Evolutionary conservation across 2,329 filamentous ascomycete species (phyloP), one percentile per base, ranked within the genome.

Genomic region (Aspergillus luchuensis): DNA sequence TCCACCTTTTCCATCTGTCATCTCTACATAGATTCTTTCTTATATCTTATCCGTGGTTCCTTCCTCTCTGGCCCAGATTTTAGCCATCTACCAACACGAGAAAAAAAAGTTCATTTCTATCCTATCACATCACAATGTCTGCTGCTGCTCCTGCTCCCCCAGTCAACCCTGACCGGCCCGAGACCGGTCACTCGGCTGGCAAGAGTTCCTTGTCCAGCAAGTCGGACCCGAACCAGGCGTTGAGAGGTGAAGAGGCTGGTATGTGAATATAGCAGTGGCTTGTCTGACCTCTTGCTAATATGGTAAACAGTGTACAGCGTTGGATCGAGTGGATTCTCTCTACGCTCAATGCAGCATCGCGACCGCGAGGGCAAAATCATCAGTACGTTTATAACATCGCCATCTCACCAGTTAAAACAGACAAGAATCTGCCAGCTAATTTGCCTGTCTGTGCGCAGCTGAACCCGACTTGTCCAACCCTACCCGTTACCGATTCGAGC

Each of bases 391-490:
- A 1, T 5, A 7, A 6, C 8, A 39, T 0, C 15, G 3, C 48
- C 19, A 17, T 15, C 2, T 50, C n/a, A n/a, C 23, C 33, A 15
- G 4, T 13, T 36, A 1, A 3, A 13, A 15, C 4, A 36, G 1
- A 36, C 5, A 15, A 36, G 11, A 8, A 5, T 25, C 7, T 25
- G 23, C 23, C 23, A 25, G 11, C 33, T 36, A 36, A 36, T 11
- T 6, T 13, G 33, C 2, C 13, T 36, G 33, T 36, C 33, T 36
- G 1, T 6, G 11, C 71, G 11, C 71, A 97, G 93, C 85, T 70
- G 93, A 97, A 58, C 93, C 93, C 19, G 93, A 97, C 77, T 85
- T 87, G 65, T 96, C 92, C 45, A 97, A 97, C 72, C 93, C 93
- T 13, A 97, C 93, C 13, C 87, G 93, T 67, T 90, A 85, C 70